Base-by-base conservation (phyloP, 2,329 filamentous ascomycete genomes). In the Colletotrichum lindemuthianum region DNA sequence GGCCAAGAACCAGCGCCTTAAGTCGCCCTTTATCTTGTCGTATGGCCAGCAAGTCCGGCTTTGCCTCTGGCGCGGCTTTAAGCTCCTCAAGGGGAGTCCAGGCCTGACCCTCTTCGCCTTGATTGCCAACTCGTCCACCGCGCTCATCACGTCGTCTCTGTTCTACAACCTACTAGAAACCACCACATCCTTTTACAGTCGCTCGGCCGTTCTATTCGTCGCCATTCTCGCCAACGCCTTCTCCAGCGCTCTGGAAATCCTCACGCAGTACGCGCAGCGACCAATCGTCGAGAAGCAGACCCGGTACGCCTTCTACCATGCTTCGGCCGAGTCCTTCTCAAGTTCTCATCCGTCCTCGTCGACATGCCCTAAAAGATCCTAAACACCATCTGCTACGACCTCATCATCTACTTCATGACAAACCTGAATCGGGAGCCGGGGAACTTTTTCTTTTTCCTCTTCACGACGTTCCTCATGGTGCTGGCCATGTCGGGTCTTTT, bases 351-450 rank as follows among this genome's bases (percentile, higher is more conserved):
- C 6, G 49, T 63, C 2, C 50, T 68, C 24, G 57, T 63, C 10
- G 66, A 67, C 13, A 59, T 68, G 37, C 66, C 66, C 52, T 68
- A 75, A 74, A 81, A 70, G 75, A 76, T 70, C 11, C 6, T 65
- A 8, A 87, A 87, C 66, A 76, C 84, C 1, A 78, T 90, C 65
- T 76, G 80, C 7, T 90, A 88, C 80, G 90, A 90, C 70, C 52
- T 88, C 57, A 81, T 84, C 2, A 73, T 90, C 1, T 91, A 91
- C 76, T 90, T 90, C 72, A 85, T 90, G 85, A 84, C 86, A 1
- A 84, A 88, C 63, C 78, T 91, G 8, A 80, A 84, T 60, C 79
- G 85, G 50, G 81, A 83, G 59, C 77, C 86, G 2, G 84, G 82
- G 9, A 75, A 81, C 0, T 86, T 86, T 71, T 86, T 86, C 70